phyloP scores from a whole-genome alignment of 164 flowering plant species.

The Stephania japonica region DNA sequence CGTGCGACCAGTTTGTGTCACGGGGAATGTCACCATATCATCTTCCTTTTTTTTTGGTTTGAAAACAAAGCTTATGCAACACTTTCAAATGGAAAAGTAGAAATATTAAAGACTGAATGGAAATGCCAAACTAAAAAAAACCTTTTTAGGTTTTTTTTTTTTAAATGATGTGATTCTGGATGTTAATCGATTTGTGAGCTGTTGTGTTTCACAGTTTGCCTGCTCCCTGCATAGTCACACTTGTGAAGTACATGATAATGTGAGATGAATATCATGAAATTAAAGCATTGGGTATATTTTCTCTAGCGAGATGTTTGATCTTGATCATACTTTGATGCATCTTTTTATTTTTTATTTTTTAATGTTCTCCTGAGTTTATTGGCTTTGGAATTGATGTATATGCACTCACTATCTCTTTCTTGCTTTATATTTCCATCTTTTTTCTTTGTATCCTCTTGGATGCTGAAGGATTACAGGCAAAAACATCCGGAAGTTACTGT shows the following conservation, averaged over 20 bases:
- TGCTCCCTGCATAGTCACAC: background rate
- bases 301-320: background rate
- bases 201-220: background rate
- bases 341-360: background rate
- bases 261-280: background rate
- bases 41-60: too few relatives aligned
- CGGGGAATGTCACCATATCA: too few relatives aligned
- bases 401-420: background rate
- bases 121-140: background rate
- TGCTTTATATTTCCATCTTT: background rate
- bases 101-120: background rate
- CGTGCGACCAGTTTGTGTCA: too few relatives aligned
- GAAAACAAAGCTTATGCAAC: too few relatives aligned
- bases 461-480: conserved; percentile 52
- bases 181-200: background rate
- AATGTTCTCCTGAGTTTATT: background rate
- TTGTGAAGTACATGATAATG: background rate
- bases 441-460: background rate
- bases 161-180: background rate
- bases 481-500: conserved; percentile 91
- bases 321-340: background rate
- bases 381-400: background rate
- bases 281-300: background rate
- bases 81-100: background rate
- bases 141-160: background rate